These are phyloP conservation scores for Meyerozyma athensensis DNA, from an alignment of 1,139 yeast genomes.

Conservation along the genomic window DNA sequence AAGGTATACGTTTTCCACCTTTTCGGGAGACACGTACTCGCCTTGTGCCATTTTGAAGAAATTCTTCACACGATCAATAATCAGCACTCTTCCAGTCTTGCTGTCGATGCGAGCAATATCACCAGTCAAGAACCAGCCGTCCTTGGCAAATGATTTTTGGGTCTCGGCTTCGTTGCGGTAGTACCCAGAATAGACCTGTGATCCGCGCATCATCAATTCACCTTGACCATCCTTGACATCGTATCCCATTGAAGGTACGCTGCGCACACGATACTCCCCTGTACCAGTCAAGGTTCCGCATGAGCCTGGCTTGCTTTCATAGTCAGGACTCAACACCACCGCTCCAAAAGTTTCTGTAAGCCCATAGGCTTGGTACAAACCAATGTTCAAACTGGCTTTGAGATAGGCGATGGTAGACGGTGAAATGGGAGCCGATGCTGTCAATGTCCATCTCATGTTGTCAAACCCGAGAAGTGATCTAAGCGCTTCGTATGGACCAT, in stretches of 20 bases:
- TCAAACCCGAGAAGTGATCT: constrained; percentile 16
- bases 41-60: constrained; percentile 44
- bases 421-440: constrained; percentile 20
- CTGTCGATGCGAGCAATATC: constrained; percentile 31
- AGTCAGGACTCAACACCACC: constrained; percentile 10
- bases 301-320: constrained; percentile 16
- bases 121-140: constrained; percentile 39
- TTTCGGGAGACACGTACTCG: constrained; percentile 42
- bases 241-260: constrained; percentile 37
- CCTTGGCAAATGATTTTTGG: constrained; percentile 19
- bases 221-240: constrained; percentile 26
- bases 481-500: constrained; percentile 11
- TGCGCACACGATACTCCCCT: constrained; percentile 33
- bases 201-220: constrained; percentile 37
- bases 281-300: constrained; percentile 26
- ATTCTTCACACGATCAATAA: constrained; percentile 41
- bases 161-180: constrained; percentile 39
- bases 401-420: constrained; percentile 15
- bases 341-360: constrained; percentile 19
- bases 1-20: constrained; percentile 35
- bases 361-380: constrained; percentile 17
- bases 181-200: constrained; percentile 34
- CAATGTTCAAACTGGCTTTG: constrained; percentile 17
- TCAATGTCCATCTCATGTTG: constrained; percentile 16
- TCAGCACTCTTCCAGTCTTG: constrained; percentile 23